Evolutionary conservation across 345 rosid species (phyloP), one percentile per base, ranked within the genome.

Genomic region (Melaleuca quinquenervia): DNA sequence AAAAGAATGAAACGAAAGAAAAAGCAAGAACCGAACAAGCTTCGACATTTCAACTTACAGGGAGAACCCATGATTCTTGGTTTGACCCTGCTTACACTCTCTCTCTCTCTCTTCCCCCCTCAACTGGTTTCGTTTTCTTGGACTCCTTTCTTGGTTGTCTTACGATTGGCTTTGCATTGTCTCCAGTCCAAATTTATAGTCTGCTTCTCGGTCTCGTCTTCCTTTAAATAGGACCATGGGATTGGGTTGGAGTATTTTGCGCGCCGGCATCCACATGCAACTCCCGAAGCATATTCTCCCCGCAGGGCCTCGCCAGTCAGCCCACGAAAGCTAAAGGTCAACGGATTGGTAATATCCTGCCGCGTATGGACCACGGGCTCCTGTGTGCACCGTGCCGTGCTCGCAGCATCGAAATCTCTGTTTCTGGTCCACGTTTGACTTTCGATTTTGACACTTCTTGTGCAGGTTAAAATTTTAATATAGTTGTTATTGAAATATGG

Each of bases 41-140:
- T 26, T 51, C 44, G 11, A 53, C 10, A 21, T 27, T 53, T 27
- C 84, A 6, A 82, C 89, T 82, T 48, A 85, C 87, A 9, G 45
- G 83, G 36, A 14, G 84, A 51, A 64, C 80, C 76, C 89, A 87
- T 87, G 83, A 52, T 64, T 62, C 58, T 75, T 64, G 50, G 18
- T 52, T 52, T 14, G 80, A 24, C 13, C 56, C 53, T 20, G 11
- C 16, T 18, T 9, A 15, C 84, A 15, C 22, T 82, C 84, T 20
- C 41, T 82, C 52, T 48, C 83, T 82, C 75, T 15, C 75, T 20
- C 22, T 64, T 45, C 16, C 24, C 11, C 14, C 48, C 6, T 41
- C 26, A 1, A 36, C 48, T 36, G 80, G 80, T 36, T 70, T 70
- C 80, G 48, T 41, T 70, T 70, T 70, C 48, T 70, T 70, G 80